Percentiles rank a stretch among this genome's conserved stretches.
phyloP scores from a whole-genome alignment of 306 rosid species.

The Trifolium repens region DNA sequence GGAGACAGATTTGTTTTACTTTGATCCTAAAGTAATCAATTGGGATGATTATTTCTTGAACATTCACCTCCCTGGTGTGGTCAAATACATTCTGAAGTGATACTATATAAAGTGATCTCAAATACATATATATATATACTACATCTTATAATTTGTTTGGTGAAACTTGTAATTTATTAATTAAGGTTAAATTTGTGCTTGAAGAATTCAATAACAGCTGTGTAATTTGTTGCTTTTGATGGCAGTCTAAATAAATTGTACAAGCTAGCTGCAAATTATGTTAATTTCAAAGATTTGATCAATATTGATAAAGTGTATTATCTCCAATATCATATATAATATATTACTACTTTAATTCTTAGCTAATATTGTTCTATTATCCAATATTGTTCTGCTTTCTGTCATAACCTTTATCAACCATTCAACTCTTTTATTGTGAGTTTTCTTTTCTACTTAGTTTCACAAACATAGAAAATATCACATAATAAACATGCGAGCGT shows the following conservation, averaged over 20 bases:
- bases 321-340: neutral
- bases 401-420: too few species aligned
- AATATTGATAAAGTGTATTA: neutral
- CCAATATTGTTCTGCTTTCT: too few species aligned
- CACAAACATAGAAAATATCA: too few species aligned
- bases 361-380: too few species aligned
- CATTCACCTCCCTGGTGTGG: constrained; percentile 71
- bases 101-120: neutral
- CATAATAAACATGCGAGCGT: too few species aligned
- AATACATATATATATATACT: neutral
- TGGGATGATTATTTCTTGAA: constrained; percentile 85
- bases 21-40: constrained; percentile 68
- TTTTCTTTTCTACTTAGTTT: too few species aligned
- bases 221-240: constrained; percentile 8
- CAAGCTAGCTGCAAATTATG: neutral
- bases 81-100: constrained; percentile 72
- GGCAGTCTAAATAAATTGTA: neutral
- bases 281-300: neutral
- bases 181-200: neutral
- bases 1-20: constrained; percentile 68
- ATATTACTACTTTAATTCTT: too few species aligned
- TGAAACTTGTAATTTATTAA: constrained; percentile 21
- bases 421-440: too few species aligned
- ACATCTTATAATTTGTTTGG: constrained; percentile 9
- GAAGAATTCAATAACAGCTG: neutral